Evolutionary conservation across 768 basidiomycete species (phyloP).

Genomic region (Astraeus odoratus): DNA sequence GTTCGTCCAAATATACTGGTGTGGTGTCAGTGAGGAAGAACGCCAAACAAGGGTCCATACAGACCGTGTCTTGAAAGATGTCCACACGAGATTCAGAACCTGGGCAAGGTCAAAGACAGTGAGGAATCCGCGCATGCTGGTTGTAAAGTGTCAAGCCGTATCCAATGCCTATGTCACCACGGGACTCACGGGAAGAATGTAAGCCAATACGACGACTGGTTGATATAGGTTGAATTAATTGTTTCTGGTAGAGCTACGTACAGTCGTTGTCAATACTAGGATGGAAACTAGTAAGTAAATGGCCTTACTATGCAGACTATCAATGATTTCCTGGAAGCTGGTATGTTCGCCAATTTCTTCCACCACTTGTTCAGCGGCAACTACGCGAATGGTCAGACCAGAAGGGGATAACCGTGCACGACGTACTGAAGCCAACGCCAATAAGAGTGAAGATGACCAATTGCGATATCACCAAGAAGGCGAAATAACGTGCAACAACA

Average conservation of each 20-base stretch:
- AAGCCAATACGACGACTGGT: conserved; percentile 88
- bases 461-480: conserved; percentile 91
- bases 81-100: conserved; percentile 81
- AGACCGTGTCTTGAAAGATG: conserved; percentile 77
- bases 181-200: conserved; percentile 84
- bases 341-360: conserved; percentile 41
- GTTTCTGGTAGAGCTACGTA: conserved; percentile 54
- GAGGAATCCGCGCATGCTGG: conserved; percentile 87
- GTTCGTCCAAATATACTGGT: conserved; percentile 76
- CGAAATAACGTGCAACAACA: conserved; percentile 87
- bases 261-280: conserved; percentile 1
- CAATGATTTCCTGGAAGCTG: conserved; percentile 39
- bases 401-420: background rate
- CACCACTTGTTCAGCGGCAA: conserved; percentile 35
- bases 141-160: conserved; percentile 6
- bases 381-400: conserved; percentile 11
- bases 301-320: conserved; percentile 36
- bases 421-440: conserved; percentile 80
- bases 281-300: background rate
- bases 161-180: background rate
- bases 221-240: conserved; percentile 85
- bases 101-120: conserved; percentile 94
- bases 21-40: conserved; percentile 2
- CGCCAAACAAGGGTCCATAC: conserved; percentile 12
- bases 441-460: conserved; percentile 91